These are phyloP conservation scores for Thermomucor indicae-seudaticae DNA, from an alignment of 371 early-diverging fungal species.

Conservation along the genomic window DNA sequence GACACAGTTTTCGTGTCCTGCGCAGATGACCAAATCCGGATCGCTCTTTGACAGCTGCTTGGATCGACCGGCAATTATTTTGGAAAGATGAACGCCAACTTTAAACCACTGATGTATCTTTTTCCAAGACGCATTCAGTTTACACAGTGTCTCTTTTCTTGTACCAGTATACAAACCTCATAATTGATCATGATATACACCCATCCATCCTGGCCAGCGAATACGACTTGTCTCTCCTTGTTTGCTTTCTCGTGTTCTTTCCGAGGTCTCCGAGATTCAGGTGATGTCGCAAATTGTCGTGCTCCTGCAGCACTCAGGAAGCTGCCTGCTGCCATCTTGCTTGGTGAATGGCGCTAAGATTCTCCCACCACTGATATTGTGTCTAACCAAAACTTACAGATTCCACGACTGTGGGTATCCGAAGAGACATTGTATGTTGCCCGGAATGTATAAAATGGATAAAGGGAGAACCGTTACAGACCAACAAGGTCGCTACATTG, in stretches of 20 bases:
- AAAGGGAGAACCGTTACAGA: slow-evolving; percentile 40
- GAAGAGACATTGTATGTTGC: slow-evolving; percentile 19
- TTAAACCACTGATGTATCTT: slow-evolving; percentile 34
- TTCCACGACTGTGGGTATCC: slow-evolving; percentile 28
- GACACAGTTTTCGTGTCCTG: slow-evolving; percentile 35
- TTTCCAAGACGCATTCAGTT: neutral
- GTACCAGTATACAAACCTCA: slow-evolving; percentile 20
- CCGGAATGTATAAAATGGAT: slow-evolving; percentile 39
- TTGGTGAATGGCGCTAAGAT: no score
- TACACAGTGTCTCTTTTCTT: neutral
- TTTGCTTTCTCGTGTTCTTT: neutral
- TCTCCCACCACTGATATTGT: neutral
- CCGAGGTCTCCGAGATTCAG: neutral
- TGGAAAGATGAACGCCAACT: slow-evolving; percentile 27
- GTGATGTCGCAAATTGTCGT: slow-evolving; percentile 7
- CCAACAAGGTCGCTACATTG: slow-evolving; percentile 31
- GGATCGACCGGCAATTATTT: slow-evolving; percentile 31
- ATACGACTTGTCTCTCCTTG: slow-evolving; percentile 21
- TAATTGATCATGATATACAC: slow-evolving; percentile 40
- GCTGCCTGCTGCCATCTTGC: slow-evolving; percentile 45
- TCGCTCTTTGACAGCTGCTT: slow-evolving; percentile 16
- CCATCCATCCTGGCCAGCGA: slow-evolving; percentile 43
- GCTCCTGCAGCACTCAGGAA: slow-evolving; percentile 18
- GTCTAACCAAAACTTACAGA: slow-evolving; percentile 22
- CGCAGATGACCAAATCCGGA: slow-evolving; percentile 41